Evolutionary conservation across 2,329 filamentous ascomycete genomes (phyloP), one percentile per base, ranked within the genome.

Genomic region (Curvularia sp.): DNA sequence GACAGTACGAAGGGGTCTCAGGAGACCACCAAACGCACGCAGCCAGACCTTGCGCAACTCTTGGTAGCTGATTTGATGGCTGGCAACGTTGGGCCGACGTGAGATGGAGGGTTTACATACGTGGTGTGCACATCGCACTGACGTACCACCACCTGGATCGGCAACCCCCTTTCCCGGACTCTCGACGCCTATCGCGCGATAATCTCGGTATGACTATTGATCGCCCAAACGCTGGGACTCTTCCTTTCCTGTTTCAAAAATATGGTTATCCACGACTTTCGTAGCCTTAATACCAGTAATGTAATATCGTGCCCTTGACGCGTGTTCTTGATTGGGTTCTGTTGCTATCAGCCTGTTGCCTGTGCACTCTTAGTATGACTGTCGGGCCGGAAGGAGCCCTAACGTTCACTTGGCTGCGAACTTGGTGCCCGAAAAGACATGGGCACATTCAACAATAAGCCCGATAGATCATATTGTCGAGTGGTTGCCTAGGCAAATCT

Each of bases 101-200:
- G 67, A 67, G 18, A 67, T 69, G 4, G 59, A 61, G 5, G 68
- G 57, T 8, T 8, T 53, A 2, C 60, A 64, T 44, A 28, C 7
- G 42, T 44, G 22, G 24, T 44, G 20, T 44, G 22, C 12, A 43
- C 22, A 28, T 47, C 49, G 2, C 48, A 62, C 9, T 66, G 65
- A 7, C 65, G 70, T 8, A 33, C 64, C 12, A 62, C 70, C 5
- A 64, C 67, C 2, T 57, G 61, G 24, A 50, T 50, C 48, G 61
- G 69, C 48, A 39, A 5, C 48, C 48, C 22, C 48, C 26, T 50
- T 50, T 41, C 22, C 13, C 33, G 35, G 30, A 30, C 35, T 5
- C 12, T 31, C 24, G 15, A 41, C 35, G 35, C 48, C 24, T 50
- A 50, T 41, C 48, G 24, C 24, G n/a, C 22, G 24, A 30, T 50